These are phyloP conservation scores for Phytophthora pistaciae DNA, from an alignment of 352 stramenopile genomes.

Conservation along the genomic window DNA sequence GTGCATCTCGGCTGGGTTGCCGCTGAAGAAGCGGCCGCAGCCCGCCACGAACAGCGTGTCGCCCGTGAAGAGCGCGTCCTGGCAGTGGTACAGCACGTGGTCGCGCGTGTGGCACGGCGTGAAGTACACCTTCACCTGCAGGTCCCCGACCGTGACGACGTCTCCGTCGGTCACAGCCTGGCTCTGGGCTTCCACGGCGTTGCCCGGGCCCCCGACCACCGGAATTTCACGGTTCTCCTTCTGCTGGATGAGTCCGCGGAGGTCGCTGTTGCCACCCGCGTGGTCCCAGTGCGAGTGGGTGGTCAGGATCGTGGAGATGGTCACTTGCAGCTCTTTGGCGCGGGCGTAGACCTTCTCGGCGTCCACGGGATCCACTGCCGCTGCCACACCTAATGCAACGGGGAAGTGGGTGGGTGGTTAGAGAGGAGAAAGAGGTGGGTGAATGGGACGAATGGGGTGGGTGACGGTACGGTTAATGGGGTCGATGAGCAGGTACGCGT, in stretches of 20 bases:
- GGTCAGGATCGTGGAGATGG: constrained; percentile 89
- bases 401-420: not conserved
- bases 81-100: constrained; percentile 84
- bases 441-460: constrained; percentile 8
- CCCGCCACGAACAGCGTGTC: constrained; percentile 94
- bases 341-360: constrained; percentile 77
- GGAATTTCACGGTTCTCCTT: constrained; percentile 50
- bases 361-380: constrained; percentile 91
- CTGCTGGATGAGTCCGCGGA: constrained; percentile 58
- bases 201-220: constrained; percentile 78
- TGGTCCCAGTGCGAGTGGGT: constrained; percentile 95
- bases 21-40: constrained; percentile 90
- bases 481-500: constrained; percentile 91
- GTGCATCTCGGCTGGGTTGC: constrained; percentile 88
- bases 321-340: constrained; percentile 65
- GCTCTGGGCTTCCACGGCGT: constrained; percentile 74
- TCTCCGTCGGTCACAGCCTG: constrained; percentile 73
- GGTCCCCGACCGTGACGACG: constrained; percentile 68
- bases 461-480: constrained; percentile 38
- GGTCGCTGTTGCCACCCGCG: constrained; percentile 85
- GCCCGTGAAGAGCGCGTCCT: constrained; percentile 89
- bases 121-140: constrained; percentile 72
- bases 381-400: constrained; percentile 53
- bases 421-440: not conserved
- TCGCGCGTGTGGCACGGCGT: constrained; percentile 94